A percentile compares a stretch with the other conserved stretches of the same genome.
phyloP scores from a whole-genome alignment of 345 rosid genomes.

The Euphorbia pulcherrima region DNA sequence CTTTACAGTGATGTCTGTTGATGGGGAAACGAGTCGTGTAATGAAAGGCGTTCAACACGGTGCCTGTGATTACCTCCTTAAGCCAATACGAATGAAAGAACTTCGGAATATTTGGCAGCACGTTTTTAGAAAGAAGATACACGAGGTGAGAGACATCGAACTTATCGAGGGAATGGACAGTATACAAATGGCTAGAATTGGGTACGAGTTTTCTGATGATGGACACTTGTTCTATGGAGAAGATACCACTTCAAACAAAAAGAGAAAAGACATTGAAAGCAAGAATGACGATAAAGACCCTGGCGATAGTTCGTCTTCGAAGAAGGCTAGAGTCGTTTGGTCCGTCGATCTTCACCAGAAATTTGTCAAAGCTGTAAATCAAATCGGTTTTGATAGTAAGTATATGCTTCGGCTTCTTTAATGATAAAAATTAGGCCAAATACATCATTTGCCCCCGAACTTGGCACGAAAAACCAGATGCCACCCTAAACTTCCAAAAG shows the following conservation, averaged over 20 bases:
- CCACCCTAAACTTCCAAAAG: too few species aligned
- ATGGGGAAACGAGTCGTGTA: conserved; percentile 85
- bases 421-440: too few species aligned
- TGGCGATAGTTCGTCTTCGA: conserved; percentile 45
- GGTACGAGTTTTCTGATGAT: conserved; percentile 47
- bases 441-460: too few species aligned
- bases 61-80: conserved; percentile 92
- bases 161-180: conserved; percentile 49
- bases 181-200: conserved; percentile 46
- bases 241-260: conserved; percentile 45
- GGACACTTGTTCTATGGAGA: conserved; percentile 54
- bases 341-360: conserved; percentile 89
- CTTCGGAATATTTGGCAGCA: conserved; percentile 99
- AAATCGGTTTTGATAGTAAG: conserved; percentile 93
- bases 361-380: conserved; percentile 92
- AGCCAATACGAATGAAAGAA: conserved; percentile 95
- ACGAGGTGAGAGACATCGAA: conserved; percentile 71
- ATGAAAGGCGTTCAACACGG: conserved; percentile 97
- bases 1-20: conserved; percentile 89
- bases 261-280: conserved; percentile 63
- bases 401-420: conserved; percentile 19
- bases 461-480: too few species aligned
- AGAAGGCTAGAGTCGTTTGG: conserved; percentile 97
- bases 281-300: conserved; percentile 58
- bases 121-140: conserved; percentile 75